A percentile compares a stretch with the other conserved stretches of the same genome.
Conservation (phyloP, 495 filamentous ascomycete species). For the Apodospora peruviana region DNA sequence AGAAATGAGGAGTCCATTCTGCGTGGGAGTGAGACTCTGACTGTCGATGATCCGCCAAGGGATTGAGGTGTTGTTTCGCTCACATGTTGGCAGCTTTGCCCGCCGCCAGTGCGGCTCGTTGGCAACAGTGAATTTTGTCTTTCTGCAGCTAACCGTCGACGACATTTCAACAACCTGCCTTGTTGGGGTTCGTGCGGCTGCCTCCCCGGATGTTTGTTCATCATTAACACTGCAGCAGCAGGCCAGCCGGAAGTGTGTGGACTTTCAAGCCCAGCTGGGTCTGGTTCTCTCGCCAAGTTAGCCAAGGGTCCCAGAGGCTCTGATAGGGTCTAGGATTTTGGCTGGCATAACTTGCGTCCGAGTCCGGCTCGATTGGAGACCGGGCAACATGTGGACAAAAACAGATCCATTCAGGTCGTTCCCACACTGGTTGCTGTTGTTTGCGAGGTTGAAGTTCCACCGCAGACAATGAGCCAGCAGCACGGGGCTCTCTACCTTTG, state of each 20-base stretch:
- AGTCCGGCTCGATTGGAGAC: background rate
- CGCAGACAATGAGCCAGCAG: too few relatives aligned
- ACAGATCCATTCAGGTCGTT: too few relatives aligned
- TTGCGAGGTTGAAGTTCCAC: too few relatives aligned
- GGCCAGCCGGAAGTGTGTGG: background rate
- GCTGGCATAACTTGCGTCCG: background rate
- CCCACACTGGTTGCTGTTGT: too few relatives aligned
- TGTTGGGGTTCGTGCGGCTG: conserved; percentile 5
- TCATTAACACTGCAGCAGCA: background rate
- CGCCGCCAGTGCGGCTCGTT: too few relatives aligned
- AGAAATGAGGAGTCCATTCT: too few relatives aligned
- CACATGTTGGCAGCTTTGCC: too few relatives aligned
- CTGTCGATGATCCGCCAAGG: too few relatives aligned
- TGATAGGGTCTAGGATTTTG: background rate
- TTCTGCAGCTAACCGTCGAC: conserved; percentile 6
- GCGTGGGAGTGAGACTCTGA: too few relatives aligned
- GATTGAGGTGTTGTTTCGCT: too few relatives aligned
- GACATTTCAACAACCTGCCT: conserved; percentile 2
- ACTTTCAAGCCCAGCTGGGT: background rate
- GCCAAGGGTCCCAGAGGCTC: background rate
- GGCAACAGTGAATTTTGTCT: background rate
- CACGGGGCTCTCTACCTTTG: too few relatives aligned
- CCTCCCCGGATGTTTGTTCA: background rate
- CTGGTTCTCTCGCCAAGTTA: background rate
- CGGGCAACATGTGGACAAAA: too few relatives aligned